Evolutionary conservation across 768 basidiomycete species (phyloP), one percentile per base, ranked within the genome.

Genomic region (Collybia sp.): DNA sequence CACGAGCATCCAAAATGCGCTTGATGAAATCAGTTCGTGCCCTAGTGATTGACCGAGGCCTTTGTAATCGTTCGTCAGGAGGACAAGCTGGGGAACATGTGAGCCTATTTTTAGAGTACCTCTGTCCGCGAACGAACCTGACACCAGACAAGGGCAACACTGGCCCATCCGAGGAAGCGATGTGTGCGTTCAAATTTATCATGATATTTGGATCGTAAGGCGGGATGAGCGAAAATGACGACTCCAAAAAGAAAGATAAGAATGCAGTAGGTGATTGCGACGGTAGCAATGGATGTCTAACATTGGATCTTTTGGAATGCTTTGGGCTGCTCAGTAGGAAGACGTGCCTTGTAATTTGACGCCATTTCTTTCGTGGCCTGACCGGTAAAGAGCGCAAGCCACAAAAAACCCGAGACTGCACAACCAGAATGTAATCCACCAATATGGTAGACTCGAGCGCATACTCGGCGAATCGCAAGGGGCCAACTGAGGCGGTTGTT

Each of bases 361-460:
- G 8, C 25, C 25, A 73, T 51, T 51, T 80, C 77, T 48, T 66
- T 71, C 0, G 80, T 80, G 1, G 76, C 77, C 52, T 75, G 71
- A 12, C 59, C 73, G 25, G 75, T 69, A 53, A 77, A 76, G 2
- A 75, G 58, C 30, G 70, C 63, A 18, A 80, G 57, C 80, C 80
- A 82, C 0, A 79, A 61, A 1, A 75, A 57, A 2, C 76, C 77
- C 15, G 77, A 78, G 13, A 75, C 67, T 8, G 73, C 79, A 54
- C 71, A 74, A n/a, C 79, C 79, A 11, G 76, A 79, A 54, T 82
- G 80, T 19, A 81, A 62, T 52, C 80, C 80, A 15, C 79, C 79
- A n/a, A 80, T 79, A 44, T 79, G 75, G 49, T 80, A 81, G 1
- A 81, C 79, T 34, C 78, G 66, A 17, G 77, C 80, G 52, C 70